Evolutionary conservation across 2,329 filamentous ascomycete species (phyloP).

Genomic region (Cercospora sojina): DNA sequence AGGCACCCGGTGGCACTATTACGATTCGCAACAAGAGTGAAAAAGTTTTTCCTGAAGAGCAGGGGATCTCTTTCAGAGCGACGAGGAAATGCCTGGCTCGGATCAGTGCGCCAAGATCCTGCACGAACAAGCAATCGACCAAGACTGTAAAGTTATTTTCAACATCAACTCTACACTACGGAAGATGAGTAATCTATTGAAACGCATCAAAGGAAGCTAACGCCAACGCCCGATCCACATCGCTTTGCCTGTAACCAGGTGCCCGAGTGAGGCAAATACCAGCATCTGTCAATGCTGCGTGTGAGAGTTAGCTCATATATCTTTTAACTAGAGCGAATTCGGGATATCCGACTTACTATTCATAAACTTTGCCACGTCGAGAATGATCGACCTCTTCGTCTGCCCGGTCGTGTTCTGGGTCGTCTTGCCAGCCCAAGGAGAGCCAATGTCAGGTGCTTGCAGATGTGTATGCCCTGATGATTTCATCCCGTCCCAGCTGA

Average conservation of each 20-base stretch:
- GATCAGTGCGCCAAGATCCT: neutral
- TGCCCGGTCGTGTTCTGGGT: neutral
- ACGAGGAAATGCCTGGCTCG: neutral
- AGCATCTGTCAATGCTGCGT: slow-evolving; percentile 36
- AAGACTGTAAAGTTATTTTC: neutral
- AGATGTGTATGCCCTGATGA: neutral
- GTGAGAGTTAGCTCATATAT: slow-evolving; percentile 11
- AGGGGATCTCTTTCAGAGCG: neutral
- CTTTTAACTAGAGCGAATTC: neutral
- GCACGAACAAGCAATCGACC: neutral
- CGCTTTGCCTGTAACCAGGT: slow-evolving; percentile 45
- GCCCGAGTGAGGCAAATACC: slow-evolving; percentile 47
- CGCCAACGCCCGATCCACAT: slow-evolving; percentile 45
- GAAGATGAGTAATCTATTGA: slow-evolving; percentile 7
- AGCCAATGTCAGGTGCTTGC: neutral
- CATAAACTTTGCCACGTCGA: slow-evolving; percentile 47
- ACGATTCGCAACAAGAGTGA: neutral
- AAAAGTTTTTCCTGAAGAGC: neutral
- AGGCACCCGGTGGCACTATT: neutral
- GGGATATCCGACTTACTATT: slow-evolving; percentile 41
- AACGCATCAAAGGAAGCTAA: slow-evolving; percentile 30
- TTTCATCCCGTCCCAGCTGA: neutral
- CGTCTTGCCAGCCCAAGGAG: neutral
- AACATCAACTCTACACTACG: neutral
- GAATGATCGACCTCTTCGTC: slow-evolving; percentile 40